Conservation (phyloP, 2,329 filamentous ascomycete genomes). For the Bipolaris oryzae region DNA sequence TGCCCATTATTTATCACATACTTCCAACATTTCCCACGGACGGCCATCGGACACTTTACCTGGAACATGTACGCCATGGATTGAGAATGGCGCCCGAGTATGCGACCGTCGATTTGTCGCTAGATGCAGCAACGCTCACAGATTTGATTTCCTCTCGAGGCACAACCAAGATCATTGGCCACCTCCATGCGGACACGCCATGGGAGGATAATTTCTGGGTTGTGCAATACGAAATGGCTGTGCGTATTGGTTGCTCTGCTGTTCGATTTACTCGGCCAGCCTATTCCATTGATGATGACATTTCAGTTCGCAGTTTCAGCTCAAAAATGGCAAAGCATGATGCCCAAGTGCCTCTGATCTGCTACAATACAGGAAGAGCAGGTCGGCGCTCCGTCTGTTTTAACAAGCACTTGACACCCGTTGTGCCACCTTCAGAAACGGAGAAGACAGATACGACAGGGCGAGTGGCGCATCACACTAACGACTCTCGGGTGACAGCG, state of each 20-base stretch:
- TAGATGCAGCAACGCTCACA: slow-evolving; percentile 59
- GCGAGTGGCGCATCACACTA: slow-evolving; percentile 29
- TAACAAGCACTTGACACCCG: slow-evolving; percentile 68
- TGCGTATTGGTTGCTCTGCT: slow-evolving; percentile 64
- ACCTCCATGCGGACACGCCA: slow-evolving; percentile 55
- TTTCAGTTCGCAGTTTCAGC: slow-evolving; percentile 63
- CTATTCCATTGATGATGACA: slow-evolving; percentile 65
- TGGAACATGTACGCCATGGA: slow-evolving; percentile 64
- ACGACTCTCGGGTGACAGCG: slow-evolving; percentile 62
- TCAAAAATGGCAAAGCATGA: slow-evolving; percentile 55
- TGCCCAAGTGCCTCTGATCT: slow-evolving; percentile 61
- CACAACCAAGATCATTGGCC: slow-evolving; percentile 66
- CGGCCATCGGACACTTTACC: slow-evolving; percentile 52
- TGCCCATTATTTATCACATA: slow-evolving; percentile 54
- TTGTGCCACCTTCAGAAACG: slow-evolving; percentile 58
- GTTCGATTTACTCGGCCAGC: slow-evolving; percentile 67
- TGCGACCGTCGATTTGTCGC: slow-evolving; percentile 63
- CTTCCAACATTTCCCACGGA: slow-evolving; percentile 32
- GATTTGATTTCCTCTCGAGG: slow-evolving; percentile 60
- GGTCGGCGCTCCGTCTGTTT: slow-evolving; percentile 70
- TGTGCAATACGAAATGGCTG: slow-evolving; percentile 64
- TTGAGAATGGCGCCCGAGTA: slow-evolving; percentile 68
- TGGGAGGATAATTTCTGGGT: slow-evolving; percentile 66
- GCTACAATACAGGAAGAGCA: slow-evolving; percentile 68
- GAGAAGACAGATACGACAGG: slow-evolving; percentile 18